These are phyloP conservation scores for Ananas comosus DNA, from an alignment of 176 grass and related monocot species.

Conservation along the genomic window DNA sequence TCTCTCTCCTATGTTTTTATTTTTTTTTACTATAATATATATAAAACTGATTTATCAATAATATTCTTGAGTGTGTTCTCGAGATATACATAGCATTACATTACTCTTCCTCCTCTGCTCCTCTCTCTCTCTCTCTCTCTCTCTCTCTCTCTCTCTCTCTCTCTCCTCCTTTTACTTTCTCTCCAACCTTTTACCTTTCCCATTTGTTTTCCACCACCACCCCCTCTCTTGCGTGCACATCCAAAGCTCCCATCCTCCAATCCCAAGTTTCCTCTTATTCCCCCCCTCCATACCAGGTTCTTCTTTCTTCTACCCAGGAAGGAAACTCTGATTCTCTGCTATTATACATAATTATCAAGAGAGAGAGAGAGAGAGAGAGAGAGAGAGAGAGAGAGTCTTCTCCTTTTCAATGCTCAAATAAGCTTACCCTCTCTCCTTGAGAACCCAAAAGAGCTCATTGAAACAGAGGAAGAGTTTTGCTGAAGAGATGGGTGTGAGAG, in stretches of 20 bases:
- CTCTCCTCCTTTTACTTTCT: conserved; percentile 12
- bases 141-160: no score
- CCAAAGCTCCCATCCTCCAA: conserved; percentile 35
- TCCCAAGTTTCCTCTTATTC: conserved; percentile 66
- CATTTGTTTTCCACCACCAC: conserved; percentile 18
- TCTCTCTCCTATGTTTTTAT: no score
- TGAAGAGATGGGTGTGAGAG: conserved; percentile 33
- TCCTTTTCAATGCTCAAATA: conserved; percentile 28
- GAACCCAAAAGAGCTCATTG: background rate
- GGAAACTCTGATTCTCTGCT: conserved; percentile 42
- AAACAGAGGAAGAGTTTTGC: conserved; percentile 4
- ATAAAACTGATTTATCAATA: no score
- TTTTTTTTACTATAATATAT: no score
- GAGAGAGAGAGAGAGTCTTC: conserved; percentile 19
- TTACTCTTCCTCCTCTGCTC: no score
- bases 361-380: background rate
- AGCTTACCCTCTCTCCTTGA: conserved; percentile 11
- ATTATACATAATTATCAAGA: conserved; percentile 22
- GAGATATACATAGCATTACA: no score
- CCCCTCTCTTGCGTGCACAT: conserved; percentile 26
- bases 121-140: no score
- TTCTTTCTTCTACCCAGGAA: conserved; percentile 27
- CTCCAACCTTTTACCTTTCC: conserved; percentile 2
- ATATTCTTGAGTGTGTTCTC: no score
- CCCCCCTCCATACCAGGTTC: background rate